Percentiles rank a stretch among this genome's conserved stretches.
phyloP scores from a whole-genome alignment of 352 stramenopile species.

The Blastocystis hominis region DNA sequence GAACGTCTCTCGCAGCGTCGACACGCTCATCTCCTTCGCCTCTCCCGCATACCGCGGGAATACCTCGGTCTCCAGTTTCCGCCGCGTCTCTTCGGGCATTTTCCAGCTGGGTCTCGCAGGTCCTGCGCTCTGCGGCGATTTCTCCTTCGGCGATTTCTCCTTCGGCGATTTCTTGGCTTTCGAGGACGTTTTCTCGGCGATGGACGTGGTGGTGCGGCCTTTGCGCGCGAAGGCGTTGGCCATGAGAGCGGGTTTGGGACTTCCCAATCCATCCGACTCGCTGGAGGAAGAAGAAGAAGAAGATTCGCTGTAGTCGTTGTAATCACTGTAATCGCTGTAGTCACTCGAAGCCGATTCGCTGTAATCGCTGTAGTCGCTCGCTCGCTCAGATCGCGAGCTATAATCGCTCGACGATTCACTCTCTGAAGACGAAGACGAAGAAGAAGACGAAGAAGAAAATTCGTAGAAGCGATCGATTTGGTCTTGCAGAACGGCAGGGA shows the following conservation, averaged over 20 bases:
- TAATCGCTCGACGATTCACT: too few species aligned
- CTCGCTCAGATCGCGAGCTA: too few species aligned
- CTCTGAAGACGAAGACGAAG: neutral
- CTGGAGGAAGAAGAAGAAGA: neutral
- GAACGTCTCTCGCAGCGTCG: neutral
- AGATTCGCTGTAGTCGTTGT: neutral
- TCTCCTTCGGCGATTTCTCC: neutral
- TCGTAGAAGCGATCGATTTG: too few species aligned
- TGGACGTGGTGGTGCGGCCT: neutral
- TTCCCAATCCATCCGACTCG: neutral
- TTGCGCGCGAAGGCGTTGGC: neutral
- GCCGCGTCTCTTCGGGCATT: neutral
- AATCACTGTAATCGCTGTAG: slow-evolving; percentile 20
- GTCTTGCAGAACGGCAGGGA: neutral
- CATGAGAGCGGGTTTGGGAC: neutral
- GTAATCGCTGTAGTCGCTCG: neutral
- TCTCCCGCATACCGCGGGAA: neutral
- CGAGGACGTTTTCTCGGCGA: too few species aligned
- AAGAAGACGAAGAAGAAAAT: neutral
- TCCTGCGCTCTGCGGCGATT: neutral
- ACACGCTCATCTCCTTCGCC: neutral
- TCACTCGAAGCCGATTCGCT: neutral
- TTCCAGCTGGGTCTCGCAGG: neutral
- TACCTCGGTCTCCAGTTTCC: neutral
- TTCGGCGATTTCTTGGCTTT: too few species aligned